Conservation (phyloP, 1,284 basidiomycete genomes). For the Ustilago sp. region DNA sequence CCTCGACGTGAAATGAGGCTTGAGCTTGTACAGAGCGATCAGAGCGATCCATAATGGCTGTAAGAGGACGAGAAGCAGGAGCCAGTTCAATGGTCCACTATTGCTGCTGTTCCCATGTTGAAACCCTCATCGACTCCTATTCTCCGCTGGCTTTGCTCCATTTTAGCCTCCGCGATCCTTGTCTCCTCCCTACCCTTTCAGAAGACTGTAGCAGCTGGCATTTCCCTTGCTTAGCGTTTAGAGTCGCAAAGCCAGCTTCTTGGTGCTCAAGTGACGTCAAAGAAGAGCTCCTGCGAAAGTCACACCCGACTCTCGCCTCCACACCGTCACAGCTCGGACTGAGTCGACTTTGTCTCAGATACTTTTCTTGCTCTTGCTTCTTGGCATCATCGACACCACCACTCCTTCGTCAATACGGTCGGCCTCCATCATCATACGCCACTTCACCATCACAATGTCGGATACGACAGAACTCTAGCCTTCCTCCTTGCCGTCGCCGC, state of each 20-base stretch:
- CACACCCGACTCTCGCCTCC: not conserved
- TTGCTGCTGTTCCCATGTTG: not conserved
- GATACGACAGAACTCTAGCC: not conserved
- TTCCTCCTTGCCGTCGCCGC: not conserved
- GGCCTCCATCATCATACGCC: not conserved
- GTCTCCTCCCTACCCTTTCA: not conserved
- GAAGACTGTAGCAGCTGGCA: not conserved
- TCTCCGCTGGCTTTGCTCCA: slow-evolving; percentile 10
- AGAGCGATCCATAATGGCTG: not conserved
- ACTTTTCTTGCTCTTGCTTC: not conserved
- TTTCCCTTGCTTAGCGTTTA: not conserved
- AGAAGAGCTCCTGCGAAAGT: not conserved
- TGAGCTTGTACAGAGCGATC: not conserved
- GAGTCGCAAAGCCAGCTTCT: not conserved
- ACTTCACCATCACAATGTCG: not conserved
- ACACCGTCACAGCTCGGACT: not conserved
- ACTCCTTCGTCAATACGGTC: not conserved
- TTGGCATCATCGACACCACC: not conserved
- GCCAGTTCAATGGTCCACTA: not conserved
- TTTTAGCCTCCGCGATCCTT: not conserved
- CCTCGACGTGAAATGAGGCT: not conserved
- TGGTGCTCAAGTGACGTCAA: not conserved
- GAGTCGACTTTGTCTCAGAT: not conserved
- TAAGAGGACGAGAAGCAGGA: not conserved
- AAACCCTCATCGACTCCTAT: slow-evolving; percentile 29